Base-by-base conservation (phyloP, 2,329 filamentous ascomycete genomes). In the Dactylellina sp. region DNA sequence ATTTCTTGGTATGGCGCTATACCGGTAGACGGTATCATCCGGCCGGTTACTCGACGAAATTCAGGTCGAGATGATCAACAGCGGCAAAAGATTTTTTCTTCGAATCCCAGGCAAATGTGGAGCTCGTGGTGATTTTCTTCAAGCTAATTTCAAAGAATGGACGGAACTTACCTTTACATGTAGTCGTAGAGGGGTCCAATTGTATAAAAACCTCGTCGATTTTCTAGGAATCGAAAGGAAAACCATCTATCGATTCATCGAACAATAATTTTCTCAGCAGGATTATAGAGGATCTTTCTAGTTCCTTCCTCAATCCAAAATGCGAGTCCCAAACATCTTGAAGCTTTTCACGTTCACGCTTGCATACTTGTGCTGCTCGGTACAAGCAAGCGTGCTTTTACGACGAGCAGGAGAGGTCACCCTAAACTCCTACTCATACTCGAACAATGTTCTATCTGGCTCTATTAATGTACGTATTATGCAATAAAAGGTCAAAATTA, bases 371-470 rank as follows among this genome's bases (percentile, higher is more conserved):
- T 62, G 37, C 49, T 32, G 20, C 44, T 70, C 49, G 7, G 47
- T 56, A n/a, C 56, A 62, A 6, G 64, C 64, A 35, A 50, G 55
- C 49, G 57, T 71, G n/a, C 52, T 76, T 28, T 50, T 62, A 46
- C 77, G 77, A 52, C 52, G 78, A 64, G 75, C 77, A 20, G 68
- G 71, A 11, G 75, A 77, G 52, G 76, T 79, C 18, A 77, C 77
- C 7, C 72, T 78, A 22, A 76, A 70, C 18, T 76, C 55, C 37
- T 77, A 78, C 20, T 75, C 74, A 2, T 79, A 77, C 57, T 53
- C 62, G 16, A 77, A 78, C 44, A 77, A 76, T 63, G 59, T 79
- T 35, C 68, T 79, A n/a, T 57, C 75, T 25, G 77, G 78, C 9
- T 77, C 76, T 14, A 77, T 79, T n/a, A 77, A 75, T 64, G 78